Conservation (phyloP, 306 rosid species). For the Alnus glutinosa region DNA sequence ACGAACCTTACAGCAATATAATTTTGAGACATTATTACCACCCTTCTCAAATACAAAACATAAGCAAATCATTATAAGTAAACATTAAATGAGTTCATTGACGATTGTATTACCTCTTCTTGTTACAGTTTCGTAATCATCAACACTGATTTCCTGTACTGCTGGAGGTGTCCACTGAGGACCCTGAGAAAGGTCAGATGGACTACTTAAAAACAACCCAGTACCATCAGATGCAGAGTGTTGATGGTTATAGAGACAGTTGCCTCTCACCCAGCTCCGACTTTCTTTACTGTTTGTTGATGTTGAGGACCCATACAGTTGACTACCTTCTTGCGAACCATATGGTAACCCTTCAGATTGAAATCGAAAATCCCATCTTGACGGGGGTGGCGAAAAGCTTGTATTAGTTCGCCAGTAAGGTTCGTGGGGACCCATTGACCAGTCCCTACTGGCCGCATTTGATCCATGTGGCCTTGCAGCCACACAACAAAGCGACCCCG, state of each 20-base stretch:
- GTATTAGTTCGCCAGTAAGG: slow-evolving; percentile 94
- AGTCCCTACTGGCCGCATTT: slow-evolving; percentile 79
- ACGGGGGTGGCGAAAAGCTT: slow-evolving; percentile 76
- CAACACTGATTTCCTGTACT: slow-evolving; percentile 78
- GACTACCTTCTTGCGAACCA: slow-evolving; percentile 56
- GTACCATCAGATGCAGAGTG: slow-evolving; percentile 76
- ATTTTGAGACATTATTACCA: not conserved
- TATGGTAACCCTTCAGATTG: slow-evolving; percentile 71
- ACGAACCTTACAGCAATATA: not conserved
- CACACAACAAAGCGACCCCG: slow-evolving; percentile 99
- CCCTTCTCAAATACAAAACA: slow-evolving; percentile 2
- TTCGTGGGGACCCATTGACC: slow-evolving; percentile 88
- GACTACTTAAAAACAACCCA: slow-evolving; percentile 65
- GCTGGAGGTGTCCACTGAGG: slow-evolving; percentile 78
- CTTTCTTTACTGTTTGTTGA: slow-evolving; percentile 71
- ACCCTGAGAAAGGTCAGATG: slow-evolving; percentile 82
- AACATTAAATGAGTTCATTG: slow-evolving; percentile 11
- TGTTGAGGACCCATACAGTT: slow-evolving; percentile 57
- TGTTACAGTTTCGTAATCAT: slow-evolving; percentile 58
- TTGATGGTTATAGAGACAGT: slow-evolving; percentile 66
- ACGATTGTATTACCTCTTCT: slow-evolving; percentile 55
- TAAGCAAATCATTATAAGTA: not conserved
- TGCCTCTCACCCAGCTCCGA: slow-evolving; percentile 73
- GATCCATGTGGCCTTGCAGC: slow-evolving; percentile 99
- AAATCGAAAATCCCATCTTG: slow-evolving; percentile 82